Evolutionary conservation across 2,329 filamentous ascomycete species (phyloP).

Genomic region (Pseudogymnoascus pannorum): DNA sequence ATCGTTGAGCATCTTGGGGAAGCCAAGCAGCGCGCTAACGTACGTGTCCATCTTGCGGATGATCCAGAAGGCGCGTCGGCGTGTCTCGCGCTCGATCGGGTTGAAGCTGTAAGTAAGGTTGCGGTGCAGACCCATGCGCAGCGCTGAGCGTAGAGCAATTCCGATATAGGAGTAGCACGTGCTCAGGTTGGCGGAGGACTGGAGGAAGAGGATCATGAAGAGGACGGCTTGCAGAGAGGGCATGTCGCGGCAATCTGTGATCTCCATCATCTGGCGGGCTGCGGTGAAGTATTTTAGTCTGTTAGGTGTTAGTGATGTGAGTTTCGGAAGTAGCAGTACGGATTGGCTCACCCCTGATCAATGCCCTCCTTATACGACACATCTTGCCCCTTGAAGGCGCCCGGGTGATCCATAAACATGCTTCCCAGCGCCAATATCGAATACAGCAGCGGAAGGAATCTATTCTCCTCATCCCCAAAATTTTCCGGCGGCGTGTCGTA

Average conservation of each 20-base stretch:
- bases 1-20: constrained; percentile 54
- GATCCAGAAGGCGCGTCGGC: constrained; percentile 59
- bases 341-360: constrained; percentile 47
- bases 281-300: constrained; percentile 70
- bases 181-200: constrained; percentile 70
- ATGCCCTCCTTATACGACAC: constrained; percentile 44
- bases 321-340: not conserved
- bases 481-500: constrained; percentile 62
- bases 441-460: constrained; percentile 64
- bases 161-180: constrained; percentile 76
- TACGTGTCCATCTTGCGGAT: constrained; percentile 66
- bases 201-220: constrained; percentile 75
- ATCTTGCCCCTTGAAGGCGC: constrained; percentile 39
- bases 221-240: constrained; percentile 67
- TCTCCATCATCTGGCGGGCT: constrained; percentile 57
- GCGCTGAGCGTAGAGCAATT: constrained; percentile 66
- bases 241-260: constrained; percentile 65
- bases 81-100: constrained; percentile 55
- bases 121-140: constrained; percentile 72
- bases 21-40: constrained; percentile 59
- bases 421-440: constrained; percentile 65
- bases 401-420: constrained; percentile 57
- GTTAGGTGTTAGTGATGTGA: constrained; percentile 7
- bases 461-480: constrained; percentile 56
- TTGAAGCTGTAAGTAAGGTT: constrained; percentile 56